Conservation (phyloP, 805 yeast genomes). For the Kluyveromyces dobzhanskii region DNA sequence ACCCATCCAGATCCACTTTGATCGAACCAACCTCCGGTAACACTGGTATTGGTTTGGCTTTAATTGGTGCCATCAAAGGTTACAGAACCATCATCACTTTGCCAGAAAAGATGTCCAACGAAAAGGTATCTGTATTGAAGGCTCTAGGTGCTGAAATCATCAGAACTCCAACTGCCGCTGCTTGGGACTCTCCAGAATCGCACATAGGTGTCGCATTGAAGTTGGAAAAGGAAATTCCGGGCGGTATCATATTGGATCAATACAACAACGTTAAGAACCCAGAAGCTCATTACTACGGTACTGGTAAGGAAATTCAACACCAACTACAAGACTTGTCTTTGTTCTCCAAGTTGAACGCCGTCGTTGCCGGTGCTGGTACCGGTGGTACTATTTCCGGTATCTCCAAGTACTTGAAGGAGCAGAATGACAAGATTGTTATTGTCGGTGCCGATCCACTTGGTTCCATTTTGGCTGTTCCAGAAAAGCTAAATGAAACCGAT, state of each 20-base stretch:
- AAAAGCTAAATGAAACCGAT: slow-evolving; percentile 49
- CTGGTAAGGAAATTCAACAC: slow-evolving; percentile 79
- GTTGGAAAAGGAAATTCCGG: slow-evolving; percentile 74
- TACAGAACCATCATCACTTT: slow-evolving; percentile 80
- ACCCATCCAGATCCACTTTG: slow-evolving; percentile 70
- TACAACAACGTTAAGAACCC: slow-evolving; percentile 75
- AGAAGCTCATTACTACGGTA: slow-evolving; percentile 73
- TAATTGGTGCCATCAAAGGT: slow-evolving; percentile 80
- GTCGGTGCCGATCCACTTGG: slow-evolving; percentile 85
- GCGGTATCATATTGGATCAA: slow-evolving; percentile 78
- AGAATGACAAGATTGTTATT: slow-evolving; percentile 51
- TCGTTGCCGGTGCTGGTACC: slow-evolving; percentile 91
- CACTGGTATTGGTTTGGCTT: slow-evolving; percentile 85
- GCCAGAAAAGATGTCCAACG: slow-evolving; percentile 90
- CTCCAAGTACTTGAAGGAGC: slow-evolving; percentile 64
- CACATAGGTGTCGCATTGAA: slow-evolving; percentile 83
- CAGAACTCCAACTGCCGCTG: slow-evolving; percentile 88
- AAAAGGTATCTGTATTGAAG: slow-evolving; percentile 77
- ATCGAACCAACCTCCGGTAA: slow-evolving; percentile 90
- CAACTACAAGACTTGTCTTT: slow-evolving; percentile 42
- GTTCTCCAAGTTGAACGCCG: slow-evolving; percentile 55
- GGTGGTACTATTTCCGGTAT: slow-evolving; percentile 90
- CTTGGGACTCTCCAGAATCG: slow-evolving; percentile 87
- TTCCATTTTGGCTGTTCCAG: slow-evolving; percentile 77
- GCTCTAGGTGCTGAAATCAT: slow-evolving; percentile 88